Percentiles rank a stretch among this genome's conserved stretches.
Evolutionary conservation across 352 stramenopile species (phyloP).

Genomic region (Phytophthora colocasiae): DNA sequence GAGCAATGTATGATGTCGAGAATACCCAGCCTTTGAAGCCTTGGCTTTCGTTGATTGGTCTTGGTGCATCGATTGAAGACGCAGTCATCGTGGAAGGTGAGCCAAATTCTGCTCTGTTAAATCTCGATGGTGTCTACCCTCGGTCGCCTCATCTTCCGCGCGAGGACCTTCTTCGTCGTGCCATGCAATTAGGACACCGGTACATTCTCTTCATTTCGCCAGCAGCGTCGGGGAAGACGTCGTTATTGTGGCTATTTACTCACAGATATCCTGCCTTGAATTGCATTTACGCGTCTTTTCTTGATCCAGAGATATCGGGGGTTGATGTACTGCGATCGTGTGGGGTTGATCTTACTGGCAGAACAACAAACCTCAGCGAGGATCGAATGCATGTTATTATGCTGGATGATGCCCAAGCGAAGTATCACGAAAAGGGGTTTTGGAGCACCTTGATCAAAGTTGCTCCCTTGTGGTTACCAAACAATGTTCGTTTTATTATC

Average conservation of each 20-base stretch:
- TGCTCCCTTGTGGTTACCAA: background rate
- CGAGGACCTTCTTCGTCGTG: no score
- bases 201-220: background rate
- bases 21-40: no score
- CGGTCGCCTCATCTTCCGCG: no score
- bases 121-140: no score
- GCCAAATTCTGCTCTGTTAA: no score
- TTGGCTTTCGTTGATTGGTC: no score
- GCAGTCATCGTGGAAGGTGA: no score
- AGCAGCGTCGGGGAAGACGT: constrained; percentile 1
- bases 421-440: background rate
- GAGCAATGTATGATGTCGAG: no score
- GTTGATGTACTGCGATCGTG: background rate
- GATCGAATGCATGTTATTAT: background rate
- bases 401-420: constrained; percentile 2
- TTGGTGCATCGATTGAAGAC: no score
- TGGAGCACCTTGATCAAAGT: background rate
- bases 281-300: background rate
- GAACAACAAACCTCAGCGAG: background rate
- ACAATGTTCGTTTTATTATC: constrained; percentile 1
- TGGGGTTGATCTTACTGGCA: background rate
- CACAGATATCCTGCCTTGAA: background rate
- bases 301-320: background rate
- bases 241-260: background rate
- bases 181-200: no score